phyloP scores from a whole-genome alignment of 148 eudicot genomes.

The Persicaria maculosa region DNA sequence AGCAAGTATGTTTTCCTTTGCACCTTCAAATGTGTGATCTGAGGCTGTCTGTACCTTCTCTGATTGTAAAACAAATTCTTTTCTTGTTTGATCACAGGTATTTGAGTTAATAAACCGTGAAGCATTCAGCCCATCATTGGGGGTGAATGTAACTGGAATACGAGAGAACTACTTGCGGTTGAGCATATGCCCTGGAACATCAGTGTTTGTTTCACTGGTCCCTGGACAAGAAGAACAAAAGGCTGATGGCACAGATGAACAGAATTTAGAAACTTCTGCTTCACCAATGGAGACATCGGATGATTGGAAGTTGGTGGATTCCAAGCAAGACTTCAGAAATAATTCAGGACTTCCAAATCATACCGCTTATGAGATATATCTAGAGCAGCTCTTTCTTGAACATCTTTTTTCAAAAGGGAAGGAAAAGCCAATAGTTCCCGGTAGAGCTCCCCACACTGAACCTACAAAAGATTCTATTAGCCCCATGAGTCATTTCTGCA shows the following conservation, averaged over 20 bases:
- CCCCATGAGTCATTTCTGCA: conserved; percentile 88
- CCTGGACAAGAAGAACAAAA: conserved; percentile 36
- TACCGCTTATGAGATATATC: conserved; percentile 57
- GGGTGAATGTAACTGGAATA: conserved; percentile 70
- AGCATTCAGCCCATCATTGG: conserved; percentile 61
- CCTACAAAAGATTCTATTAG: conserved; percentile 49
- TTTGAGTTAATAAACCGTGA: conserved; percentile 84
- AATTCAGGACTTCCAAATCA: conserved; percentile 46
- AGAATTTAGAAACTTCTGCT: conserved; percentile 30
- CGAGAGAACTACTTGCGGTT: conserved; percentile 71
- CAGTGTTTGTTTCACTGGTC: conserved; percentile 65
- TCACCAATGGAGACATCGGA: conserved; percentile 31
- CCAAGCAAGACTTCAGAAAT: conserved; percentile 20
- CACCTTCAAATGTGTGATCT: not conserved
- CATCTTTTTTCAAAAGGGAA: conserved; percentile 58
- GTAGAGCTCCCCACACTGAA: conserved; percentile 34
- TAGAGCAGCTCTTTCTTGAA: conserved; percentile 75
- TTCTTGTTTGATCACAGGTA: conserved; percentile 42
- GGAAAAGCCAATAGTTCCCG: conserved; percentile 31
- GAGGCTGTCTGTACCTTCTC: not conserved
- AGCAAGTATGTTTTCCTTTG: conserved; percentile 44
- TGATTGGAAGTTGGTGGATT: conserved; percentile 30
- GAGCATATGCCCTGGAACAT: conserved; percentile 66
- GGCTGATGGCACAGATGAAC: conserved; percentile 25
- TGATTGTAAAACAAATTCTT: not conserved